Conservation (phyloP, 2,329 filamentous ascomycete genomes). For the Trichoderma sp. region DNA sequence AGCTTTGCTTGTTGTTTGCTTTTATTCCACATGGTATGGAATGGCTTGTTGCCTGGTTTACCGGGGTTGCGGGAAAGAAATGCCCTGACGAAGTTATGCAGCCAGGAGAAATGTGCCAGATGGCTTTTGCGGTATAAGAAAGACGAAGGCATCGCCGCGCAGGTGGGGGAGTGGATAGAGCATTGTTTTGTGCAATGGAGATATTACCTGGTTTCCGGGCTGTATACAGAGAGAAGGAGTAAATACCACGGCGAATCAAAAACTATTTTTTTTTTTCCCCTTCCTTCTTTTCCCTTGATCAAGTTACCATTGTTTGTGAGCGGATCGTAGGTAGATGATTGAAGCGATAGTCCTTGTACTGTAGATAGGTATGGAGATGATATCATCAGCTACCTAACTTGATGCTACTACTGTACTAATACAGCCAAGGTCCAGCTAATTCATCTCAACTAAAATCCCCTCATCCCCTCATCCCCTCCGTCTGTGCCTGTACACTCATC, state of each 20-base stretch:
- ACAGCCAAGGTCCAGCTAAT: neutral
- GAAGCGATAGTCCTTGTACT: too few species aligned
- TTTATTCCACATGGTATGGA: conserved; percentile 5
- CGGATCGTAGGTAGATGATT: too few species aligned
- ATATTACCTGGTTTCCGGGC: neutral
- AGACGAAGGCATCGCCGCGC: neutral
- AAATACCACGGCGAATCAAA: neutral
- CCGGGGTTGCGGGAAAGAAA: conserved; percentile 6
- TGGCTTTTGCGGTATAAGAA: neutral
- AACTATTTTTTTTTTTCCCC: neutral
- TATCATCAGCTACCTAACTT: too few species aligned
- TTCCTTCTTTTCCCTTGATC: neutral
- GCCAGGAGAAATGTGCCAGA: conserved; percentile 16
- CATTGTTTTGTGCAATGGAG: neutral
- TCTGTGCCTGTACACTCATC: neutral
- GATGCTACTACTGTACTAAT: too few species aligned
- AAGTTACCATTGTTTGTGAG: too few species aligned
- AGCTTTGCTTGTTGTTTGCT: conserved; percentile 1
- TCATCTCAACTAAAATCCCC: neutral
- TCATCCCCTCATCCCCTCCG: neutral
- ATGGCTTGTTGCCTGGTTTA: conserved; percentile 4
- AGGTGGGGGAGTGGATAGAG: neutral
- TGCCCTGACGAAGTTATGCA: conserved; percentile 18
- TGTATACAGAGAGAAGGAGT: neutral
- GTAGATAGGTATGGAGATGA: too few species aligned